These are phyloP conservation scores for Sporobolomyces roseus DNA, from an alignment of 768 basidiomycete species.

Conservation along the genomic window DNA sequence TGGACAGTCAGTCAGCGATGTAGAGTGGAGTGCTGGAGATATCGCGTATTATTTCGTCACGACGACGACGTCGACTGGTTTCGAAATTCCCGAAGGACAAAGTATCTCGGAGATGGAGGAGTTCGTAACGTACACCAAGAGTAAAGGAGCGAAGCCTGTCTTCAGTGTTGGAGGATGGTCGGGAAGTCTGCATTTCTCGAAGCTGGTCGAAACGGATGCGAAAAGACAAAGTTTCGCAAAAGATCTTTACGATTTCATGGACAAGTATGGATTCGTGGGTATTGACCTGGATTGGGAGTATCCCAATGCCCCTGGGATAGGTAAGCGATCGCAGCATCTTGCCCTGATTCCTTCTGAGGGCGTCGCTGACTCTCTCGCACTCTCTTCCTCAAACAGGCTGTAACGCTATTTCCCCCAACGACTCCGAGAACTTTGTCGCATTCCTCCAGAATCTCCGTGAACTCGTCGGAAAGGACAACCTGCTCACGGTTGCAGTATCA, in stretches of 20 bases:
- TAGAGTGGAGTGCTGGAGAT: slow-evolving; percentile 9
- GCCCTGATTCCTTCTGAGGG: no score
- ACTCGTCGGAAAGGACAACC: slow-evolving; percentile 60
- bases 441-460: slow-evolving; percentile 67
- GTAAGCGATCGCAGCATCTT: background rate
- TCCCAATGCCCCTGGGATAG: slow-evolving; percentile 56
- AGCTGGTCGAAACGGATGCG: slow-evolving; percentile 57
- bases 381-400: no score
- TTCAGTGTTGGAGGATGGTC: slow-evolving; percentile 90
- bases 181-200: slow-evolving; percentile 72
- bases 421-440: slow-evolving; percentile 68
- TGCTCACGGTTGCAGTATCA: slow-evolving; percentile 73
- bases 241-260: slow-evolving; percentile 61
- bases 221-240: slow-evolving; percentile 58
- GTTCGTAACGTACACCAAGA: slow-evolving; percentile 27
- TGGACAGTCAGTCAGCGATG: background rate
- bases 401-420: slow-evolving; percentile 59
- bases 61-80: slow-evolving; percentile 19
- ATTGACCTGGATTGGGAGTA: slow-evolving; percentile 80
- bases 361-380: no score
- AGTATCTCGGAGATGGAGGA: background rate
- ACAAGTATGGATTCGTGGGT: slow-evolving; percentile 66
- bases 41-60: slow-evolving; percentile 36
- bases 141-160: slow-evolving; percentile 56
- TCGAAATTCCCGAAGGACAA: slow-evolving; percentile 17